Percentiles rank a stretch among this genome's conserved stretches.
phyloP scores from a whole-genome alignment of 169 alveolate species.

The Cryptosporidium andersoni region DNA sequence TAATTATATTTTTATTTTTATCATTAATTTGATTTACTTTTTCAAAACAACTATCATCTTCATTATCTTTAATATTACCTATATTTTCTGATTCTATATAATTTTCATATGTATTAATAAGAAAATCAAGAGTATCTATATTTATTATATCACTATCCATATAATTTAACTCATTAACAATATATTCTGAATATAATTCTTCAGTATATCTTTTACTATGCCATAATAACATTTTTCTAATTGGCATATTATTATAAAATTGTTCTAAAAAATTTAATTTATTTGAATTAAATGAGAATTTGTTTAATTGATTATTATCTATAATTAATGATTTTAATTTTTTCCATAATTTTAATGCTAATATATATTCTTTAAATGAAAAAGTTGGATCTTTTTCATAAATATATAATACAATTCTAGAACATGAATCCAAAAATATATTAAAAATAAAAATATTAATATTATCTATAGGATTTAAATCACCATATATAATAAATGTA shows the following conservation, averaged over 20 bases:
- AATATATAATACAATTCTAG: too few relatives aligned
- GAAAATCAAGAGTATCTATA: background rate
- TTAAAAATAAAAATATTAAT: background rate
- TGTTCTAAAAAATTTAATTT: too few relatives aligned
- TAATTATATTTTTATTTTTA: background rate
- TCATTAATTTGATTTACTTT: background rate
- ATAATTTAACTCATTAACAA: background rate
- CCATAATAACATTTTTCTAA: slow-evolving; percentile 12
- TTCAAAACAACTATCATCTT: background rate
- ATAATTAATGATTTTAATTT: too few relatives aligned
- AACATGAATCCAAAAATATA: slow-evolving; percentile 2
- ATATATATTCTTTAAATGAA: too few relatives aligned
- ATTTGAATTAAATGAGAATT: too few relatives aligned
- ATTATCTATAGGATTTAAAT: slow-evolving; percentile 31
- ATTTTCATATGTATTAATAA: background rate
- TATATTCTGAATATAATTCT: background rate
- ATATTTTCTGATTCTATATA: background rate
- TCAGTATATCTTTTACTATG: slow-evolving; percentile 16
- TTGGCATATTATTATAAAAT: too few relatives aligned
- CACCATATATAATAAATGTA: slow-evolving; percentile 38
- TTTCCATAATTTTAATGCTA: too few relatives aligned
- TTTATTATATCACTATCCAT: background rate
- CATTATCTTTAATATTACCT: background rate
- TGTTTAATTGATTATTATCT: too few relatives aligned
- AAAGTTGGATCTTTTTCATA: too few relatives aligned